phyloP scores from a whole-genome alignment of 768 basidiomycete species.

The Lactarius indigo region DNA sequence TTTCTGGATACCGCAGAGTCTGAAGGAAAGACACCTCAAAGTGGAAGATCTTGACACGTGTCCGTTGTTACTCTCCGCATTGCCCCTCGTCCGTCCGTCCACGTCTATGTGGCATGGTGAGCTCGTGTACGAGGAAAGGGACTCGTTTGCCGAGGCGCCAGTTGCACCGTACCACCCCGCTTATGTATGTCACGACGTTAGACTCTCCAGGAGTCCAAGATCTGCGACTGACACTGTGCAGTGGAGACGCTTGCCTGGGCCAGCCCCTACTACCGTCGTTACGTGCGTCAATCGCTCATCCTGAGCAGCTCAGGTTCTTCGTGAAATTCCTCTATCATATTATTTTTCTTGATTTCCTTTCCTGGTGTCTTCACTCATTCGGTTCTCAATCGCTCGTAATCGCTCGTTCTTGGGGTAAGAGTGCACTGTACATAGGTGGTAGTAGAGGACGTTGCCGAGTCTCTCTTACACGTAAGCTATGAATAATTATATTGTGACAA shows the following conservation, averaged over 20 bases:
- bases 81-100: slow-evolving; percentile 36
- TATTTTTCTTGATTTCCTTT: slow-evolving; percentile 20
- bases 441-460: not conserved
- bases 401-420: slow-evolving; percentile 10
- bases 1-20: slow-evolving; percentile 42
- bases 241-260: slow-evolving; percentile 39
- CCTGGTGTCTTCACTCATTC: not conserved
- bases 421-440: slow-evolving; percentile 17
- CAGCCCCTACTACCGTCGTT: slow-evolving; percentile 28
- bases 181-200: slow-evolving; percentile 29
- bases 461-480: slow-evolving; percentile 22
- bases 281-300: slow-evolving; percentile 14
- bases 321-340: slow-evolving; percentile 12
- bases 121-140: slow-evolving; percentile 35
- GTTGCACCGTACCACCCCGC: slow-evolving; percentile 35
- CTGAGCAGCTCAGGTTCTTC: not conserved
- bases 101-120: slow-evolving; percentile 31
- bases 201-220: not conserved
- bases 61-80: slow-evolving; percentile 36
- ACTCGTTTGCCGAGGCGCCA: slow-evolving; percentile 32
- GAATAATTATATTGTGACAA: slow-evolving; percentile 19
- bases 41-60: slow-evolving; percentile 30
- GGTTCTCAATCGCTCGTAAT: slow-evolving; percentile 6
- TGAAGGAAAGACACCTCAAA: slow-evolving; percentile 30
- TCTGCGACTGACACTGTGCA: slow-evolving; percentile 21